phyloP scores from a whole-genome alignment of 805 yeast species.

The Myxozyma udenii region DNA sequence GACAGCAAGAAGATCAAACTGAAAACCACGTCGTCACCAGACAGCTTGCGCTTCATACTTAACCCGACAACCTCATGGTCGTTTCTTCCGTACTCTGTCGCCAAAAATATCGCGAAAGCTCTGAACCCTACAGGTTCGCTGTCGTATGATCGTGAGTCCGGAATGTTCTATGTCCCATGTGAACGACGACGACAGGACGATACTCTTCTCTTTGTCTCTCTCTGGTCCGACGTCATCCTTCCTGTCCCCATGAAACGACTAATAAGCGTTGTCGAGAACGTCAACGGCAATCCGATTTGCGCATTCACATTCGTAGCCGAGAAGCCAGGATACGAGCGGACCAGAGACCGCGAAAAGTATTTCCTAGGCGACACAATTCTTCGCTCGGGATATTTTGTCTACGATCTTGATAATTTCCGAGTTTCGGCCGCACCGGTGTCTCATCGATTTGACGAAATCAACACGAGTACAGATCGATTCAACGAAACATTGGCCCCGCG shows the following conservation, averaged over 20 bases:
- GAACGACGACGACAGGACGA: neutral
- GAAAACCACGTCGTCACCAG: neutral
- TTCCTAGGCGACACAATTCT: constrained; percentile 17
- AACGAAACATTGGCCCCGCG: neutral
- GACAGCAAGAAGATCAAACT: neutral
- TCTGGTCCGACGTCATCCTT: constrained; percentile 11
- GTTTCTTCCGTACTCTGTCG: constrained; percentile 12
- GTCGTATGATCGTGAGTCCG: neutral
- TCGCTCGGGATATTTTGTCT: constrained; percentile 21
- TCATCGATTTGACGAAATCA: no score
- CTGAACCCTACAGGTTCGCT: constrained; percentile 8
- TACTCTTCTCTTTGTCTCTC: constrained; percentile 8
- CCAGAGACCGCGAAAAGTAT: constrained; percentile 3
- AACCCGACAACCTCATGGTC: constrained; percentile 21
- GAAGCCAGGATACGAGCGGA: neutral
- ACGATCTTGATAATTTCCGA: constrained; percentile 2
- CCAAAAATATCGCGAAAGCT: constrained; percentile 1
- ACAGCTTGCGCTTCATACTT: neutral
- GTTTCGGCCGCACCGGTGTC: neutral
- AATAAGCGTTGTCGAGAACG: constrained; percentile 8
- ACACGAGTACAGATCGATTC: neutral
- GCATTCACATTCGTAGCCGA: constrained; percentile 15
- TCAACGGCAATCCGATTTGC: constrained; percentile 16
- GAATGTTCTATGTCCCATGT: constrained; percentile 14
- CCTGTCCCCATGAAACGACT: constrained; percentile 14